Evolutionary conservation across 176 grass and related monocot species (phyloP).

Genomic region (Ananas comosus): DNA sequence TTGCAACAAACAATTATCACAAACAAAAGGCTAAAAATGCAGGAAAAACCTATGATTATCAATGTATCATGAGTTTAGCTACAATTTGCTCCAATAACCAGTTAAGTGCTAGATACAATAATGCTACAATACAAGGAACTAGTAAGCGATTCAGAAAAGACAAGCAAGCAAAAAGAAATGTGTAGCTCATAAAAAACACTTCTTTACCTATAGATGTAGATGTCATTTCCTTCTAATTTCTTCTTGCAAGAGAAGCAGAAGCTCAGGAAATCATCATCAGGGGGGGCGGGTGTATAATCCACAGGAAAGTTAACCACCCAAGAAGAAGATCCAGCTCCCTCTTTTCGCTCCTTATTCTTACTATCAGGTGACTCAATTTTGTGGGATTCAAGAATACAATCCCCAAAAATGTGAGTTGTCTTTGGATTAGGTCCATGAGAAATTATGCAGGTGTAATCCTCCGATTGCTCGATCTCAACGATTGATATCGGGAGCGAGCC

Average conservation of each 20-base stretch:
- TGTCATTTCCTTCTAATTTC: slow-evolving; percentile 68
- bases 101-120: too few species aligned
- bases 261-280: slow-evolving; percentile 43
- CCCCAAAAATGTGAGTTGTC: slow-evolving; percentile 90
- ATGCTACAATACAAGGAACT: not conserved
- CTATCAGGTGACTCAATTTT: slow-evolving; percentile 26
- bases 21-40: too few species aligned
- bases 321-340: not conserved
- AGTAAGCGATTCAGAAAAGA: not conserved
- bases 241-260: slow-evolving; percentile 74
- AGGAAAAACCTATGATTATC: too few species aligned
- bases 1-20: too few species aligned
- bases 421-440: slow-evolving; percentile 82
- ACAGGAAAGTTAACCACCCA: slow-evolving; percentile 30
- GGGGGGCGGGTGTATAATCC: slow-evolving; percentile 8
- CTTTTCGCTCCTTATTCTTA: slow-evolving; percentile 17
- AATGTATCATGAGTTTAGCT: too few species aligned
- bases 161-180: not conserved
- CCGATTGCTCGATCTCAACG: slow-evolving; percentile 84
- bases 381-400: slow-evolving; percentile 68
- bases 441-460: slow-evolving; percentile 96
- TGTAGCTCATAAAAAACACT: not conserved
- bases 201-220: slow-evolving; percentile 86
- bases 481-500: slow-evolving; percentile 61
- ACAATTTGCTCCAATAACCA: too few species aligned